phyloP scores from a whole-genome alignment of 1,139 yeast species.

The Saccharomycopsis hybrid region DNA sequence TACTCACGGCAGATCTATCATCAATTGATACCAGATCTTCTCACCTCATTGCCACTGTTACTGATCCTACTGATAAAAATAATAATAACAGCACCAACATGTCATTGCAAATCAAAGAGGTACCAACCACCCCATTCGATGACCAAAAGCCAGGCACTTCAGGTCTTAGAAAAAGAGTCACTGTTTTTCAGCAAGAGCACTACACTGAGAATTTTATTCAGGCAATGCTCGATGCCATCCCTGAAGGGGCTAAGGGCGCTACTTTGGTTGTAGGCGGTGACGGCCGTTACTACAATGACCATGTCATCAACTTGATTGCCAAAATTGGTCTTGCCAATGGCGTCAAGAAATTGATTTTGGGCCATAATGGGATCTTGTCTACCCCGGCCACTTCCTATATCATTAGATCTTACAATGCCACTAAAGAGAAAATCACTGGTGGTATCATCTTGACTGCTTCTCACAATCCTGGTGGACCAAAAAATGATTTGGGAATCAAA shows the following conservation, averaged over 20 bases:
- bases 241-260: slow-evolving; percentile 74
- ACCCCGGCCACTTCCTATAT: slow-evolving; percentile 96
- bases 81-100: no score
- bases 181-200: slow-evolving; percentile 70
- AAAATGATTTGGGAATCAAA: slow-evolving; percentile 89
- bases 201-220: slow-evolving; percentile 95
- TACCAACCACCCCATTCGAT: slow-evolving; percentile 64
- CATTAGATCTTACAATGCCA: slow-evolving; percentile 60
- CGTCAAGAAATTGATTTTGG: slow-evolving; percentile 75
- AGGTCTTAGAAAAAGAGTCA: slow-evolving; percentile 87
- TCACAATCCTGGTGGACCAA: slow-evolving; percentile 98
- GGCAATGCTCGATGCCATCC: slow-evolving; percentile 77
- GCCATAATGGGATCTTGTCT: slow-evolving; percentile 80
- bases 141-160: slow-evolving; percentile 99
- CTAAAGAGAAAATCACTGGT: slow-evolving; percentile 74
- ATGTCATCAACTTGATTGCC: slow-evolving; percentile 74
- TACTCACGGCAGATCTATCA: no score
- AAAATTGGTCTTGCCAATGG: slow-evolving; percentile 89
- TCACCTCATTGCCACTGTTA: no score
- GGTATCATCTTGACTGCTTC: slow-evolving; percentile 96
- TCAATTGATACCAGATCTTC: no score
- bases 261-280: slow-evolving; percentile 94
- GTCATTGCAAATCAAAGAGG: slow-evolving; percentile 22
- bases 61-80: no score
- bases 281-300: slow-evolving; percentile 86